Base-by-base conservation (phyloP, 768 basidiomycete species). In the Cystobasidium onofrii region DNA sequence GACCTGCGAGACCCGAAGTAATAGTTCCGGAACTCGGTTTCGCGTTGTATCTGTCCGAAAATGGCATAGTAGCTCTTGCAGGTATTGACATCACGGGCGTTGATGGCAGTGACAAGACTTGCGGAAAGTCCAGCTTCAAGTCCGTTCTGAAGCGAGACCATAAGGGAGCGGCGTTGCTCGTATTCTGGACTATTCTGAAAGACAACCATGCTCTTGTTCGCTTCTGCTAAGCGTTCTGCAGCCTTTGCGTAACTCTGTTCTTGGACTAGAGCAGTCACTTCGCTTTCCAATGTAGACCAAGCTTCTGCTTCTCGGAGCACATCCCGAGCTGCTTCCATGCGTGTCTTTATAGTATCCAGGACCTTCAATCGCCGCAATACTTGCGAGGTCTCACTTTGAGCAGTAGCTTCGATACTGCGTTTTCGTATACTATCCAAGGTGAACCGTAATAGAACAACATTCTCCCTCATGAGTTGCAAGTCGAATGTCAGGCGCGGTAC, bases 381-480 rank as follows among this genome's bases (percentile, higher is more conserved):
- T 2, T 82, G 82, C 63, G 84, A 85, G 0, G 89, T 93, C 62
- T 84, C 84, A 36, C 27, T 71, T 4, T 60, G 83, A 0, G 86
- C 86, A 18, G 86, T 82, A 15, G 55, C 64, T 18, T 63, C 70
- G 18, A 73, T 15, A 43, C 41, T 71, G 15, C 71, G 86, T 60
- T 84, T 84, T 34, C 83, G 85, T 20, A 92, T 87, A 36, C 84
- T 84, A 33, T 85, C 82, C 25, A 99, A 83, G 10, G 87, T 83
- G 33, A 83, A 83, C 74, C 90, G 89, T 27, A 98, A 84, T 1
- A 89, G 85, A 20, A 89, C 81, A 0, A 94, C 93, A 36, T 89
- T 88, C 78, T 98, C 95, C 52, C 91, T 89, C 88, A 97, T 94
- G 83, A 96, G 96, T 80, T 98, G 94, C 41, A 99, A 84, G 81